phyloP scores from a whole-genome alignment of 495 filamentous ascomycete species.

The Aspergillus nidulans region DNA sequence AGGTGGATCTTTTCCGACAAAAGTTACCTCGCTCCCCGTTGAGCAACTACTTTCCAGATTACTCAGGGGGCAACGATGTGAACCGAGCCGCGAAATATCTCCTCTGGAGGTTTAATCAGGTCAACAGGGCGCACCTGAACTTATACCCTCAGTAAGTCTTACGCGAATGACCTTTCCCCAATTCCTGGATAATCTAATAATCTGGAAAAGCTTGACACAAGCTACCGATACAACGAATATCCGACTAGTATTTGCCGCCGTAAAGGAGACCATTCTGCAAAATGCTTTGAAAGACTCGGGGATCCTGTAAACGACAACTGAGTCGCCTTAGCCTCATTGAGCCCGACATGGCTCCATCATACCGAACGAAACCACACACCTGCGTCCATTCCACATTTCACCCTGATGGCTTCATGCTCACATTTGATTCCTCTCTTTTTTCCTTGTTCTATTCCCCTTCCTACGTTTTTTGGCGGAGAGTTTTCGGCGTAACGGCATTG shows the following conservation, averaged over 20 bases:
- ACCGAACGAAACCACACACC: not conserved
- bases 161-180: not conserved
- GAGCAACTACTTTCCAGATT: conserved; percentile 94
- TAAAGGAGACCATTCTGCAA: conserved; percentile 98
- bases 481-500: conserved; percentile 34
- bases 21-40: conserved; percentile 87
- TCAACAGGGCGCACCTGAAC: conserved; percentile 93
- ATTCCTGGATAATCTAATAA: conserved; percentile 24
- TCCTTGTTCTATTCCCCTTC: conserved; percentile 16
- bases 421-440: conserved; percentile 19
- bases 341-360: not conserved
- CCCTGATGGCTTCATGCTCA: conserved; percentile 11
- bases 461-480: conserved; percentile 27
- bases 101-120: conserved; percentile 97
- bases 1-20: conserved; percentile 94
- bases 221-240: conserved; percentile 98
- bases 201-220: conserved; percentile 74
- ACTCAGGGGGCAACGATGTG: conserved; percentile 94
- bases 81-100: conserved; percentile 97
- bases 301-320: conserved; percentile 60
- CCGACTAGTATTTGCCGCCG: conserved; percentile 92
- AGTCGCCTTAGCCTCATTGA: not conserved
- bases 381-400: conserved; percentile 8
- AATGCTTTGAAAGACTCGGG: conserved; percentile 97
- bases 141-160: conserved; percentile 92